Conservation (phyloP, 495 filamentous ascomycete species). For the Hyphodiscus hymeniophilus region DNA sequence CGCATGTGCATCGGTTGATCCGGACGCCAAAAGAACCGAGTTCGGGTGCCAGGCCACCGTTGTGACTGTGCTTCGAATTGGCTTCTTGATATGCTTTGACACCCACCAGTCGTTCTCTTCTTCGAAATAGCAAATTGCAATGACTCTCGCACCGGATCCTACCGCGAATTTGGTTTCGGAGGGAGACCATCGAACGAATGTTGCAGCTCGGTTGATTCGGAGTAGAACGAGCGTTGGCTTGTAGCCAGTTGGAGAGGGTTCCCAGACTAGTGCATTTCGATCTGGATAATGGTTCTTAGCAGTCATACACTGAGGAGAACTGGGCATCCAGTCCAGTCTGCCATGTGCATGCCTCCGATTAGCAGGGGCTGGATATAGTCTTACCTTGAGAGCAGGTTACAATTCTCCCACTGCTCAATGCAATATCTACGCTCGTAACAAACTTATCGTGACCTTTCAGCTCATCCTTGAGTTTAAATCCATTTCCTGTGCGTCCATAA, state of each 20-base stretch:
- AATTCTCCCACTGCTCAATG: constrained; percentile 79
- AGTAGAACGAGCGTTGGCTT: constrained; percentile 96
- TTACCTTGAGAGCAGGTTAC: constrained; percentile 94
- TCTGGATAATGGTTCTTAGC: constrained; percentile 43
- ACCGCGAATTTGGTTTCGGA: constrained; percentile 96
- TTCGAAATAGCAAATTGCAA: constrained; percentile 98
- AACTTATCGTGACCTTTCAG: constrained; percentile 94
- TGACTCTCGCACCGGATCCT: constrained; percentile 88
- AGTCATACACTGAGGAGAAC: background rate
- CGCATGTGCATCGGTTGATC: constrained; percentile 94
- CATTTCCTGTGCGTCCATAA: constrained; percentile 63
- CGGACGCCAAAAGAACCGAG: constrained; percentile 86
- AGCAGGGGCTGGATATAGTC: constrained; percentile 1
- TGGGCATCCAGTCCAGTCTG: too few relatives aligned
- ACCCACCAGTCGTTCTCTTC: constrained; percentile 99
- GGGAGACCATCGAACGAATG: constrained; percentile 95
- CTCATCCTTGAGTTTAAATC: constrained; percentile 82
- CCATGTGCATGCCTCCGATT: too few relatives aligned
- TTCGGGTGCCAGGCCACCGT: constrained; percentile 95
- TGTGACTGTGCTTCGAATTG: constrained; percentile 91
- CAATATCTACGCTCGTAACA: constrained; percentile 93
- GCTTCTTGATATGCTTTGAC: constrained; percentile 97
- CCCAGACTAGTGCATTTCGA: constrained; percentile 97
- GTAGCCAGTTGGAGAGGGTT: constrained; percentile 81
- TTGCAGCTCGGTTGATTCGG: constrained; percentile 93